Base-by-base conservation (phyloP, 208 protist genomes). In the Naegleria gruberi region DNA sequence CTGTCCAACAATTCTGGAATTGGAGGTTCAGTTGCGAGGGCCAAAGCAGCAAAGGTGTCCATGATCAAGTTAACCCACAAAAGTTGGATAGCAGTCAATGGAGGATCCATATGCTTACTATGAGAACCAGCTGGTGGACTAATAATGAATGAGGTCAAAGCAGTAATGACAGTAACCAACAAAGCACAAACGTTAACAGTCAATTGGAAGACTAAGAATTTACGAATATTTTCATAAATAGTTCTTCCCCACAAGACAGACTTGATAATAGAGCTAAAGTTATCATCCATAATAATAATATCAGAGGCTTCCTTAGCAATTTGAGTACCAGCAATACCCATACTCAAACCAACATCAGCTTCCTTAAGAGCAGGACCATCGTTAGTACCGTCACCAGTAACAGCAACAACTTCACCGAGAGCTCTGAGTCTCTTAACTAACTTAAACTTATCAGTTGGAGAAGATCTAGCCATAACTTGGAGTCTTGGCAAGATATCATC, bases 61-160 rank as follows among this genome's bases (percentile, higher is more conserved):
- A 98, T 98, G 91, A 98, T 97, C 12, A 98, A 93, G 89, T 98
- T 98, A 17, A 99, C 97, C 98, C 98, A 99, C 87, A 99, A 94
- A 40, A 99, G 95, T 95, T 99, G 98, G 90, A 99, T 94, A 82
- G 97, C 96, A 86, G 94, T 97, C 40, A 98, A 93, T 45, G 97
- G 97, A 77, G 51, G 19, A 65, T 37, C 43, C 83, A 87, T 55
- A 19, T 40, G 8, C 46, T 88, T 65, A n/a, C 5, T 30, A 19
- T 17, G n/a, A 46, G 45, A 81, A 46, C 42, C 34, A 34, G 17
- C 44, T 41, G 34, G 41, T 23, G 23, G 43, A 46, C 45, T 5
- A 47, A 88, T 43, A 17, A 88, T 65, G 30, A 88, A 88, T 40
- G 44, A 41, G 1, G 84, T 88, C 2, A 88, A 65, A 65, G 84